A percentile compares a stretch with the other conserved stretches of the same genome.
These are phyloP conservation scores for Pseudocercospora fuligena DNA, from an alignment of 2,329 filamentous ascomycete species.

Conservation along the genomic window DNA sequence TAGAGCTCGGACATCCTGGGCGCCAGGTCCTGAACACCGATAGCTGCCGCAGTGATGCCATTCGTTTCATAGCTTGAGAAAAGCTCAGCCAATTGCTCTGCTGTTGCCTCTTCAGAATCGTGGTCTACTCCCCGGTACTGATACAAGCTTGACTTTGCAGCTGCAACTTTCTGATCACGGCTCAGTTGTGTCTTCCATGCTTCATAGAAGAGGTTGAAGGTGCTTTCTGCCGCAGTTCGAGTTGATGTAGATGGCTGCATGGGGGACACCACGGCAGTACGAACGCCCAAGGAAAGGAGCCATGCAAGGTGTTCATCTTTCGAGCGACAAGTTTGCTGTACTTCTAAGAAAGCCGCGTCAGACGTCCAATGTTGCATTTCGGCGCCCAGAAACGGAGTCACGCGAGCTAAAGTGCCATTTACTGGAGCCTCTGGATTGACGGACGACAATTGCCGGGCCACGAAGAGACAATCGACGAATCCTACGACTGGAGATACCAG, in stretches of 20 bases:
- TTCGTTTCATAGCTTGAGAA: slow-evolving; percentile 74
- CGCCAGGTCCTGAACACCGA: slow-evolving; percentile 31
- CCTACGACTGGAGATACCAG: slow-evolving; percentile 77
- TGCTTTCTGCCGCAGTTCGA: slow-evolving; percentile 63
- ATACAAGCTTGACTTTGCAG: slow-evolving; percentile 77
- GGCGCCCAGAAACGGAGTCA: slow-evolving; percentile 34
- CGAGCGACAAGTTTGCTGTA: slow-evolving; percentile 18
- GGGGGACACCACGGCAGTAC: slow-evolving; percentile 20
- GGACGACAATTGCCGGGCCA: slow-evolving; percentile 27
- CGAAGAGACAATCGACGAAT: slow-evolving; percentile 73
- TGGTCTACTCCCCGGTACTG: slow-evolving; percentile 78
- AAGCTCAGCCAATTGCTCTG: slow-evolving; percentile 75
- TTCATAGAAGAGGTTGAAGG: slow-evolving; percentile 74
- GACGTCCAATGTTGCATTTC: slow-evolving; percentile 28
- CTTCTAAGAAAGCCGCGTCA: slow-evolving; percentile 32
- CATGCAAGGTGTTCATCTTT: slow-evolving; percentile 33
- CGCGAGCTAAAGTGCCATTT: slow-evolving; percentile 3
- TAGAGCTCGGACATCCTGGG: slow-evolving; percentile 31
- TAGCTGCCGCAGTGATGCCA: background rate
- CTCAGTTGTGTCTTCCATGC: slow-evolving; percentile 81
- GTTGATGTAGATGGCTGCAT: slow-evolving; percentile 23
- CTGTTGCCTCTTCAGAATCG: slow-evolving; percentile 74
- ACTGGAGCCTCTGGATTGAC: background rate
- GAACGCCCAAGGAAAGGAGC: slow-evolving; percentile 30
- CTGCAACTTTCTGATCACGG: slow-evolving; percentile 75